A percentile compares a stretch with the other conserved stretches of the same genome.
Conservation (phyloP, 2,329 filamentous ascomycete genomes). For the Fusarium scirpi region DNA sequence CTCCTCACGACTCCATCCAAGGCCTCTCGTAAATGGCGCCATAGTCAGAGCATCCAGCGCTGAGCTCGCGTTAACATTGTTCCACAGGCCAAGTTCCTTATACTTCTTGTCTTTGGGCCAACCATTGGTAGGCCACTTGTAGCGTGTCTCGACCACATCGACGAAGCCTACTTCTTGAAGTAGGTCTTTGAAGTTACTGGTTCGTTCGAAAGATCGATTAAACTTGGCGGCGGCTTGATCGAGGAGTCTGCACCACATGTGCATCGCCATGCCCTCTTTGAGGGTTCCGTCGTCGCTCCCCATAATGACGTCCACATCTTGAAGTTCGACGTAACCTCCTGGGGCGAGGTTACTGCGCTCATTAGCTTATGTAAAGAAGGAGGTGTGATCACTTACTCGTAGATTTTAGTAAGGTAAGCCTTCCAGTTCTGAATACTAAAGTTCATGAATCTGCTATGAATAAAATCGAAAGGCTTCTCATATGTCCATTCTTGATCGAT, state of each 20-base stretch:
- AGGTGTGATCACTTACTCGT: background rate
- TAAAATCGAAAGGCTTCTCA: constrained; percentile 14
- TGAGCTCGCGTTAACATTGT: constrained; percentile 37
- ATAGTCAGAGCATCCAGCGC: constrained; percentile 49
- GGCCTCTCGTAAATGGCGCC: constrained; percentile 46
- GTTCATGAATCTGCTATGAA: constrained; percentile 32
- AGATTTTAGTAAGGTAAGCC: constrained; percentile 12
- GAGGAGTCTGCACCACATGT: constrained; percentile 46
- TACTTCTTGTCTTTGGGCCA: constrained; percentile 63
- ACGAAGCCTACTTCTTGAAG: constrained; percentile 64
- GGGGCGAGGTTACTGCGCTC: constrained; percentile 20
- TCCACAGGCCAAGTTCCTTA: constrained; percentile 61
- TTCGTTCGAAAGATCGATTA: constrained; percentile 45
- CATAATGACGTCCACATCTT: constrained; percentile 37
- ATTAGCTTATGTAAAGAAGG: background rate
- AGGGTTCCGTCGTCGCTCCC: constrained; percentile 34
- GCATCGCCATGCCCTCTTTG: constrained; percentile 33
- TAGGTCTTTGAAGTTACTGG: constrained; percentile 43
- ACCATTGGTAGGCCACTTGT: constrained; percentile 61
- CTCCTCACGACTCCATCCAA: constrained; percentile 35
- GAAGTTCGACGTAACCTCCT: constrained; percentile 36
- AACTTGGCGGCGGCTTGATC: constrained; percentile 46
- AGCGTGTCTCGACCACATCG: constrained; percentile 60
- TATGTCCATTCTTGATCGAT: constrained; percentile 27
- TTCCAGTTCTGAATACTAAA: constrained; percentile 29